Percentiles rank a stretch among this genome's conserved stretches.
phyloP scores from a whole-genome alignment of 2,329 filamentous ascomycete genomes.

The Trichophyton schoenleinii region DNA sequence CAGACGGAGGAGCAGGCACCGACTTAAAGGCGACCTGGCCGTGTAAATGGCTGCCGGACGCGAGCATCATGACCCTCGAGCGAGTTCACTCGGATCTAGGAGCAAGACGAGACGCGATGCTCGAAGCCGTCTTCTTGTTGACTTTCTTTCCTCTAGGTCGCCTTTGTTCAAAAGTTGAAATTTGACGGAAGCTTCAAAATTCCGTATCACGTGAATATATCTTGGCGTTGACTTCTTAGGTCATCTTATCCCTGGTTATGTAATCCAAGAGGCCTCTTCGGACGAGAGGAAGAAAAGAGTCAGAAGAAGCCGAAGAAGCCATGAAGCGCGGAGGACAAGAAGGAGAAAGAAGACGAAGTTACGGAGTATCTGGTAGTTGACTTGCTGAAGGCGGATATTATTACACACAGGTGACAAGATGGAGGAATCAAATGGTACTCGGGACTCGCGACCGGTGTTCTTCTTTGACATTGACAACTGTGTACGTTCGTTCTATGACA shows the following conservation, averaged over 20 bases:
- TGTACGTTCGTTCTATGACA: constrained; percentile 31
- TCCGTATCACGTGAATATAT: neutral
- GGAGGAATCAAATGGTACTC: neutral
- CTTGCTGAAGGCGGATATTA: neutral
- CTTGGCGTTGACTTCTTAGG: neutral
- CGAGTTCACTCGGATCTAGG: neutral
- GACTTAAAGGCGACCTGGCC: neutral
- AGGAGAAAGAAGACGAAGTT: neutral
- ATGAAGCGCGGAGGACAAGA: too few species aligned
- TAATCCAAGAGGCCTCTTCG: neutral
- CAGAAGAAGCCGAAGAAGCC: too few species aligned
- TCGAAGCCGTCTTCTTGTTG: neutral
- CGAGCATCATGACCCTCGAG: neutral
- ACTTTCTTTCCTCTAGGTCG: neutral
- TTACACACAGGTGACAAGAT: neutral
- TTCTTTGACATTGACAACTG: constrained; percentile 98
- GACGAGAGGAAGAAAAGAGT: too few species aligned
- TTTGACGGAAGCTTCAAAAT: neutral
- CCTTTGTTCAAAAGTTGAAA: neutral
- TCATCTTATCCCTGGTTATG: neutral
- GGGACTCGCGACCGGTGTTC: constrained; percentile 43
- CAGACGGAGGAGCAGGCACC: neutral
- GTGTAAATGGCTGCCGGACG: neutral
- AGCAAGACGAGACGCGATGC: neutral
- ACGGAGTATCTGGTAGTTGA: neutral